Percentiles rank a stretch among this genome's conserved stretches.
Evolutionary conservation across 2,329 filamentous ascomycete genomes (phyloP).

Genomic region (Neopestalotiopsis sp.): DNA sequence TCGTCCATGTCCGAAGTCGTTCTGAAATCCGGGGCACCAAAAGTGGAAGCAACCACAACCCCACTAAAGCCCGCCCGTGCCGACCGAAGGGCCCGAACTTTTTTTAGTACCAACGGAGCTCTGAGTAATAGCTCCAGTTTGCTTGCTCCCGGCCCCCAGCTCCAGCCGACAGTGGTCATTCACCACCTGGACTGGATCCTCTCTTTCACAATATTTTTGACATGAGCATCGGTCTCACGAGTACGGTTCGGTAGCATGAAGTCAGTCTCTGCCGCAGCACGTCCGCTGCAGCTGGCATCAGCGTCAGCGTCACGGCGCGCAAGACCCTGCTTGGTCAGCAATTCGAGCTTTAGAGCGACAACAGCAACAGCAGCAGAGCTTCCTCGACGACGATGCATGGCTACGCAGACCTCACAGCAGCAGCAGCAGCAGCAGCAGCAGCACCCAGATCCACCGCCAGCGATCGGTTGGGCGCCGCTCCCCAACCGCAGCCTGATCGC

Average conservation of each 20-base stretch:
- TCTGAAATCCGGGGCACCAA: too few species aligned
- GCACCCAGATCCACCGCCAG: slow-evolving; percentile 39
- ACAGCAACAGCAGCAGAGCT: too few species aligned
- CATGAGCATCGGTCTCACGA: not conserved
- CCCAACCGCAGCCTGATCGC: slow-evolving; percentile 80
- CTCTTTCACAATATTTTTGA: not conserved
- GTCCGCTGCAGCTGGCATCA: not conserved
- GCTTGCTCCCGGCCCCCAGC: too few species aligned
- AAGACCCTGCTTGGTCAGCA: not conserved
- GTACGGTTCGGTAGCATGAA: slow-evolving; percentile 10
- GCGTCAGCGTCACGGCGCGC: not conserved
- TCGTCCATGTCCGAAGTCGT: too few species aligned
- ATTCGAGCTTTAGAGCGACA: not conserved
- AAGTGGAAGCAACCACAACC: too few species aligned
- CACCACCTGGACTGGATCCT: not conserved
- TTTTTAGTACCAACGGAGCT: not conserved
- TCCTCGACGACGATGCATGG: not conserved
- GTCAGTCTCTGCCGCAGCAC: not conserved
- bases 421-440: slow-evolving; percentile 22
- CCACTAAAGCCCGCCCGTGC: too few species aligned
- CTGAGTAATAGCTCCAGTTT: not conserved
- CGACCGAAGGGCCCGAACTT: too few species aligned
- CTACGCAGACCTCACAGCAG: slow-evolving; percentile 29
- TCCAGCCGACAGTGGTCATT: too few species aligned
- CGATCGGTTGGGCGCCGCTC: slow-evolving; percentile 59